phyloP scores from a whole-genome alignment of 129 eudicot species.

The Daucus carota region DH1_v3.0 NC_030385.2:46113501-46114000 shows the following conservation, averaged over 20 bases:
- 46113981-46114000: not conserved
- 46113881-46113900: not conserved
- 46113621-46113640: slow-evolving; percentile 68
- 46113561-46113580: not conserved
- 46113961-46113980: not conserved
- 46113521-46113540: not conserved
- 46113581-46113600: slow-evolving; percentile 62
- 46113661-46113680: slow-evolving; percentile 71
- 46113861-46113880: not conserved
- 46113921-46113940: too few relatives aligned
- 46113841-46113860: slow-evolving; percentile 33
- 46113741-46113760: slow-evolving; percentile 81
- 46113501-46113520: not conserved
- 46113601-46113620: slow-evolving; percentile 88
- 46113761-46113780: slow-evolving; percentile 99
- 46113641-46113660: slow-evolving; percentile 79
- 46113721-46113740: slow-evolving; percentile 74
- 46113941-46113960: not conserved
- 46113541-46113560: not conserved
- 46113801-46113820: slow-evolving; percentile 75
- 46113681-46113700: slow-evolving; percentile 63
- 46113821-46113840: slow-evolving; percentile 91
- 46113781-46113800: slow-evolving; percentile 80
- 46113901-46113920: not conserved
- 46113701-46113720: slow-evolving; percentile 60